Conservation (phyloP, 2,329 filamentous ascomycete genomes). For the Neoarthrinium moseri region DNA sequence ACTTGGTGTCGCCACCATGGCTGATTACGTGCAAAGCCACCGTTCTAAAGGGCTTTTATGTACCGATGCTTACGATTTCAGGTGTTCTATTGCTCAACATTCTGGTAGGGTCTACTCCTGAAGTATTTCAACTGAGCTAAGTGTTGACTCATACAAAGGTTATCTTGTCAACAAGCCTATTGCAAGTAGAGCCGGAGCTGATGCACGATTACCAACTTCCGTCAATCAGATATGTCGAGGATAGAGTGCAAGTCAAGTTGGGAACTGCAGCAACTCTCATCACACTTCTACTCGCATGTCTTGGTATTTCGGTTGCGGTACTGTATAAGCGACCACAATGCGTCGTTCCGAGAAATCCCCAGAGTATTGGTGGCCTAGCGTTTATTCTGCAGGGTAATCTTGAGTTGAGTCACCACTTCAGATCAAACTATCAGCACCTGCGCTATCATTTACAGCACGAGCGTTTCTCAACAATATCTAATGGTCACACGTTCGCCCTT, state of each 20-base stretch:
- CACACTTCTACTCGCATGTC: slow-evolving; percentile 1
- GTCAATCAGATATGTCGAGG: not conserved
- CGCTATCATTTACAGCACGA: not conserved
- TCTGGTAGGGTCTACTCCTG: not conserved
- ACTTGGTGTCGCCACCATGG: not conserved
- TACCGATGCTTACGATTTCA: not conserved
- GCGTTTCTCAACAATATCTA: not conserved
- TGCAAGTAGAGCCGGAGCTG: slow-evolving; percentile 3
- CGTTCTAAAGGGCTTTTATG: not conserved
- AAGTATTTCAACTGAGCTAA: not conserved
- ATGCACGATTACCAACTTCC: not conserved
- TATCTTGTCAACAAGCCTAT: not conserved
- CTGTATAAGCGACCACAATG: not conserved
- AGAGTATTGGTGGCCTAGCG: slow-evolving; percentile 7
- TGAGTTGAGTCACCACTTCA: slow-evolving; percentile 1
- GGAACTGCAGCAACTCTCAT: not conserved
- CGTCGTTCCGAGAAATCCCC: slow-evolving; percentile 7
- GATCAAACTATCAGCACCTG: not conserved
- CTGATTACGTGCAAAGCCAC: not conserved
- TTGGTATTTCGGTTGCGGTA: not conserved
- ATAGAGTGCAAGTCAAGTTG: not conserved
- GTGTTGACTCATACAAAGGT: not conserved
- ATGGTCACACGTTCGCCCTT: not conserved
- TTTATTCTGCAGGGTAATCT: not conserved
- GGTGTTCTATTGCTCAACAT: not conserved